Base-by-base conservation (phyloP, 805 yeast species). In the Ogataea populi-albae region DNA sequence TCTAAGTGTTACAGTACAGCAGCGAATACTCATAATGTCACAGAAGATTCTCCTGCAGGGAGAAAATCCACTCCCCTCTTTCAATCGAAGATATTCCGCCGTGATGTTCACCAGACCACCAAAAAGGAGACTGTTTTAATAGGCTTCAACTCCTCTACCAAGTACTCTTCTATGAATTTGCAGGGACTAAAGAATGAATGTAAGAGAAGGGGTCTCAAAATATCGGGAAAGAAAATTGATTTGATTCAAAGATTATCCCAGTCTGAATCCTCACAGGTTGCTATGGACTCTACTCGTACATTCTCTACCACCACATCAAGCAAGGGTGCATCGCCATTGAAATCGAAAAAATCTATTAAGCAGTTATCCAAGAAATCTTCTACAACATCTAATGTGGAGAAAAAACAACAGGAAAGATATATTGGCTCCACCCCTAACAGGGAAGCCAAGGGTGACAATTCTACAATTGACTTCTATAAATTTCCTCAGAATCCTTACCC, bases 171-270 rank as follows among this genome's bases (percentile, higher is more conserved):
- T 19, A 70, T 78, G 74, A 75, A 75, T 27, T 60, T 79, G 25
- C 71, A 73, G 35, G 66, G 75, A 2, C 65, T 81, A 46, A 78
- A 75, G 51, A 55, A 54, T 34, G 86, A 80, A 52, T 78, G 86
- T 53, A 72, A 73, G 38, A 63, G 61, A 38, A 68, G 81, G 41
- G 84, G 85, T 0, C 55, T 81, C 40, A 76, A 72, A 47, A 71
- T 79, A 0, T 61, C 75, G n/a, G 88, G 88, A 10, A 67, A 68
- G 32, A 81, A 81, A 50, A 56, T 69, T 7, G 86, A 81, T 20
- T 59, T 81, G 17, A 65, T 79, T 17, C 65, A 62, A 38, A 50
- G 68, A 44, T 39, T 64, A 27, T 32, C 47, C 6, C 45, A 45
- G 23, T 10, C 27, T 14, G 57, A 49, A 17, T 37, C 55, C 5